Conservation (phyloP, 768 basidiomycete species). For the Suillus lakei region DNA sequence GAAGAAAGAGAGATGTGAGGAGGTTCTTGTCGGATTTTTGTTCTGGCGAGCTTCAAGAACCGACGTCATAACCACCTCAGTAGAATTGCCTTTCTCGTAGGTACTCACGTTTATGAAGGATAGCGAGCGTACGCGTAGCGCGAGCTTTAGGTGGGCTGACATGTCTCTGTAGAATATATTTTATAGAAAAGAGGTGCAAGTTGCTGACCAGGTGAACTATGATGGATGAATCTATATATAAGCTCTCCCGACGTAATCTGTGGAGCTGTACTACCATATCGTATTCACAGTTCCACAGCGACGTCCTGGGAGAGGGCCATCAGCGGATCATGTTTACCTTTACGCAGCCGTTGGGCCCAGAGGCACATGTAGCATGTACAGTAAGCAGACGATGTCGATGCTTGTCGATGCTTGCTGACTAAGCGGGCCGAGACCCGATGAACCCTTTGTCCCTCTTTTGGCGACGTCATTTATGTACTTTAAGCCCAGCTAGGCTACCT, state of each 20-base stretch:
- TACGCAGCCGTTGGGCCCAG: neutral
- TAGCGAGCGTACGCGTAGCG: neutral
- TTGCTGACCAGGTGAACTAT: neutral
- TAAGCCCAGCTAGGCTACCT: too few relatives aligned
- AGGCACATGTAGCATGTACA: too few relatives aligned
- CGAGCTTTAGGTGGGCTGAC: neutral
- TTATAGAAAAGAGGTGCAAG: neutral
- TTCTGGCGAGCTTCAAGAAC: neutral
- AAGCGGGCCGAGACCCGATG: too few relatives aligned
- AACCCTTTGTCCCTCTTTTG: too few relatives aligned
- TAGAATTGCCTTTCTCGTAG: neutral
- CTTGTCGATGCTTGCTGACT: too few relatives aligned
- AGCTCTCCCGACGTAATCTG: neutral
- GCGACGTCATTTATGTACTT: too few relatives aligned
- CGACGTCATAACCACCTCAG: neutral
- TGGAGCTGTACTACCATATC: neutral
- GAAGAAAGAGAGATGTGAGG: neutral
- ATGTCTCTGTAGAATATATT: neutral
- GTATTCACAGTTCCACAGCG: neutral
- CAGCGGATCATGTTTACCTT: neutral
- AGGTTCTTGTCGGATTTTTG: neutral
- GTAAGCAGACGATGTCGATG: neutral
- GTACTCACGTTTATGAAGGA: neutral
- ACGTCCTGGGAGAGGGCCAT: neutral
- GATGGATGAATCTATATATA: neutral